Percentiles rank a stretch among this genome's conserved stretches.
These are phyloP conservation scores for Saccharomycopsis capsularis DNA, from an alignment of 805 yeast genomes.

Conservation along the genomic window DNA sequence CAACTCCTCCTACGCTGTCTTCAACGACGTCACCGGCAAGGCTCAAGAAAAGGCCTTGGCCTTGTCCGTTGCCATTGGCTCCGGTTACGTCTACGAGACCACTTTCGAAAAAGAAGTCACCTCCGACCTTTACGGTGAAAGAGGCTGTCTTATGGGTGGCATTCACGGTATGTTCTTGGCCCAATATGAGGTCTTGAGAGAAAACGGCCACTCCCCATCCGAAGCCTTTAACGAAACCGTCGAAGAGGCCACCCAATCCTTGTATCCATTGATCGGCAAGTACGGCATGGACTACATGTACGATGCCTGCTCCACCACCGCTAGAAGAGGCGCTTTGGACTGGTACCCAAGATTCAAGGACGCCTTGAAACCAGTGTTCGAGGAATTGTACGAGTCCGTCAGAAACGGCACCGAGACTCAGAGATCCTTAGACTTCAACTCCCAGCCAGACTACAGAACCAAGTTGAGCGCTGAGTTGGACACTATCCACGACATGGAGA, in stretches of 20 bases:
- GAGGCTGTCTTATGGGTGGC: slow-evolving; percentile 99
- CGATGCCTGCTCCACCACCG: slow-evolving; percentile 99
- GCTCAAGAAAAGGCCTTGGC: slow-evolving; percentile 99
- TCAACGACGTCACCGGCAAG: slow-evolving; percentile 98
- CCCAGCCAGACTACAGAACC: slow-evolving; percentile 95
- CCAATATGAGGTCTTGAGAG: slow-evolving; percentile 99
- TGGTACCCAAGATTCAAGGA: slow-evolving; percentile 99
- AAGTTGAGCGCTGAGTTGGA: slow-evolving; percentile 90
- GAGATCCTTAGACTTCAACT: slow-evolving; percentile 98
- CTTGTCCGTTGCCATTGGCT: slow-evolving; percentile 97
- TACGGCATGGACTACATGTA: slow-evolving; percentile 99
- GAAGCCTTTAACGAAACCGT: slow-evolving; percentile 99
- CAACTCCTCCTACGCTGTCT: slow-evolving; percentile 98
- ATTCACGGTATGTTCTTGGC: slow-evolving; percentile 99
- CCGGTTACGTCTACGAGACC: slow-evolving; percentile 99
- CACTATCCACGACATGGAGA: slow-evolving; percentile 93
- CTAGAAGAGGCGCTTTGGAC: slow-evolving; percentile 99
- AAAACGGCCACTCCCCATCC: slow-evolving; percentile 99
- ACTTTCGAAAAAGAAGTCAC: slow-evolving; percentile 98
- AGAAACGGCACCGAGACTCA: slow-evolving; percentile 95
- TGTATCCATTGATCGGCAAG: slow-evolving; percentile 97
- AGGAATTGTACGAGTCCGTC: slow-evolving; percentile 90
- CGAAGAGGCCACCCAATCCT: slow-evolving; percentile 99
- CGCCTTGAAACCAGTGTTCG: slow-evolving; percentile 97
- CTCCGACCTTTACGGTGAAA: slow-evolving; percentile 99